phyloP scores from a whole-genome alignment of 1,139 yeast genomes.

The Yamadazyma spencermartinsiae region DNA sequence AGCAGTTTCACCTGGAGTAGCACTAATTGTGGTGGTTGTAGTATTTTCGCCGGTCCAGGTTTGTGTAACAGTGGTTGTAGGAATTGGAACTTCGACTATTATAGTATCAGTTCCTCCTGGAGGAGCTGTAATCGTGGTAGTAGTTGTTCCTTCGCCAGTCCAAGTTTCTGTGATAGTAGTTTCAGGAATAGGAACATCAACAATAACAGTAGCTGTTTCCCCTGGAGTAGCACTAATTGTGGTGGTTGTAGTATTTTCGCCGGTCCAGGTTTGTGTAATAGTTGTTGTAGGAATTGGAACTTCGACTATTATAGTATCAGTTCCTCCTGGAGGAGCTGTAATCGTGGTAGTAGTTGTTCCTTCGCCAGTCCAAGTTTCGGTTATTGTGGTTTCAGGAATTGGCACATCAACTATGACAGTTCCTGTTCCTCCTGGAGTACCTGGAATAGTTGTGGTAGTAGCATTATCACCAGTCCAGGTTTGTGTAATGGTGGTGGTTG shows the following conservation, averaged over 20 bases:
- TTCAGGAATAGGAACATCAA: slow-evolving; percentile 5
- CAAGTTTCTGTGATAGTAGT: slow-evolving; percentile 3
- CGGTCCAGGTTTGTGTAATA: background rate
- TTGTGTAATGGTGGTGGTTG: background rate
- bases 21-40: background rate
- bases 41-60: background rate
- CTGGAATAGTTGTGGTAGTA: background rate
- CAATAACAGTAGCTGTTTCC: slow-evolving; percentile 3
- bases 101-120: slow-evolving; percentile 1
- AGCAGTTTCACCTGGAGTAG: slow-evolving; percentile 1
- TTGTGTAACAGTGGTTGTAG: background rate
- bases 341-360: background rate
- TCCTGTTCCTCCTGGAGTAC: background rate
- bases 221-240: background rate
- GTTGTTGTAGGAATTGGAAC: background rate
- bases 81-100: background rate
- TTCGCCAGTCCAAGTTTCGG: slow-evolving; percentile 2
- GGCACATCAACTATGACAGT: slow-evolving; percentile 1
- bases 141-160: slow-evolving; percentile 2
- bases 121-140: background rate
- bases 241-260: background rate
- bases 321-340: background rate
- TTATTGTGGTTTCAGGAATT: background rate
- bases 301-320: background rate
- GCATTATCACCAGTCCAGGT: slow-evolving; percentile 1